Evolutionary conservation across 2,329 filamentous ascomycete genomes (phyloP), one percentile per base, ranked within the genome.

Genomic region (Claviceps lovelessii): DNA sequence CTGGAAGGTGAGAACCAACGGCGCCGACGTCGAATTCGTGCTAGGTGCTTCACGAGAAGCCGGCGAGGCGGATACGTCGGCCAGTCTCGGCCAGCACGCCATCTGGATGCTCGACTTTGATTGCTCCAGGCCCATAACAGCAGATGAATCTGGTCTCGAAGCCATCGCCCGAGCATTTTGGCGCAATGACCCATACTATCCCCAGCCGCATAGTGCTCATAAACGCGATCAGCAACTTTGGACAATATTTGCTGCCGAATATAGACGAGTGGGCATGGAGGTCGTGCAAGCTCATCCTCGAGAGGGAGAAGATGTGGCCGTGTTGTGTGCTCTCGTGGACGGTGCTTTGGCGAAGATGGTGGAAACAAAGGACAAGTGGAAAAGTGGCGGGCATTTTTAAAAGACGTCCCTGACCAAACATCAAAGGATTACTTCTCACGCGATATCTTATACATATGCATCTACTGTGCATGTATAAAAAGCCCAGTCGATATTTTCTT

Each of bases 21-120:
- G 71, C 0, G 74, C 74, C 41, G 77, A 79, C 49, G 68, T 82
- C 2, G 76, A 82, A 51, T 81, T 80, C 58, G 78, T 81, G 0
- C 69, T 81, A 2, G 73, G 61, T 8, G 60, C 57, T 1, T 41
- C 37, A 15, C 37, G 37, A 41, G 13, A 17, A 17, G 37, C 5
- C 7, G 37, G 37, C 37, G 37, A 17, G 4, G 37, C 37, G 15
- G 37, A 41, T 7, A 17, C 13, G 5, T 41, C 7, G 2, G 11
- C 6, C 37, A 4, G 2, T 41, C 37, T 41, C 37, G 37, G 3
- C 13, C 13, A 41, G 15, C 37, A 41, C 15, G 5, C 37, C 37
- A 17, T 41, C 15, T 41, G 15, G 37, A 41, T 41, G 37, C 13
- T 41, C 5, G 15, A 41, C 13, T 41, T 41, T 41, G 37, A 17